A percentile compares a stretch with the other conserved stretches of the same genome.
Conservation (phyloP, 129 eudicot genomes). For the Escallonia herrerae region DNA sequence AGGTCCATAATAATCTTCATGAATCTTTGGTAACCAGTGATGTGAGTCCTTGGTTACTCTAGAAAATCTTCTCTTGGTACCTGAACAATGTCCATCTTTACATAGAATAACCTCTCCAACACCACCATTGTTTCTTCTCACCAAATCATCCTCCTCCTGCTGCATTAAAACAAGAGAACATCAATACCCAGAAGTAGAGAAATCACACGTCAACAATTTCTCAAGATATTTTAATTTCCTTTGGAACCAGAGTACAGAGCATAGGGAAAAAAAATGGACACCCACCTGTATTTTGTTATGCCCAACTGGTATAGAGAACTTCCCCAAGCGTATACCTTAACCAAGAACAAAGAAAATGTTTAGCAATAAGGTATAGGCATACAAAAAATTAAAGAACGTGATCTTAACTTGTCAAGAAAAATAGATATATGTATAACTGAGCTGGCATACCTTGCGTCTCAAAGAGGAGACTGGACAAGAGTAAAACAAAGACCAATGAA, state of each 20-base stretch:
- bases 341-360: not conserved
- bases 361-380: too few species aligned
- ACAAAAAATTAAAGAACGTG: not conserved
- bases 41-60: conserved; percentile 38
- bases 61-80: conserved; percentile 35
- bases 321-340: conserved; percentile 40
- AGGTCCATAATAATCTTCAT: conserved; percentile 89
- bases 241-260: too few species aligned
- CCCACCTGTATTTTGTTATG: conserved; percentile 34
- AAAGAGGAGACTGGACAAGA: conserved; percentile 31
- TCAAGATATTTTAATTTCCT: too few species aligned
- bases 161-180: conserved; percentile 9
- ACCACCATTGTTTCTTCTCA: conserved; percentile 6
- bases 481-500: conserved; percentile 25
- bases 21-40: conserved; percentile 66
- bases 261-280: not conserved
- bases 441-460: conserved; percentile 57
- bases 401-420: not conserved
- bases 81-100: conserved; percentile 32
- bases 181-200: too few species aligned
- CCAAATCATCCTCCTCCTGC: conserved; percentile 16
- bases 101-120: conserved; percentile 9
- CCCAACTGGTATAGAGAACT: conserved; percentile 15
- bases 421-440: not conserved
- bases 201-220: too few species aligned